Conservation (phyloP, 768 basidiomycete genomes). For the Psilocybe cubensis region DNA sequence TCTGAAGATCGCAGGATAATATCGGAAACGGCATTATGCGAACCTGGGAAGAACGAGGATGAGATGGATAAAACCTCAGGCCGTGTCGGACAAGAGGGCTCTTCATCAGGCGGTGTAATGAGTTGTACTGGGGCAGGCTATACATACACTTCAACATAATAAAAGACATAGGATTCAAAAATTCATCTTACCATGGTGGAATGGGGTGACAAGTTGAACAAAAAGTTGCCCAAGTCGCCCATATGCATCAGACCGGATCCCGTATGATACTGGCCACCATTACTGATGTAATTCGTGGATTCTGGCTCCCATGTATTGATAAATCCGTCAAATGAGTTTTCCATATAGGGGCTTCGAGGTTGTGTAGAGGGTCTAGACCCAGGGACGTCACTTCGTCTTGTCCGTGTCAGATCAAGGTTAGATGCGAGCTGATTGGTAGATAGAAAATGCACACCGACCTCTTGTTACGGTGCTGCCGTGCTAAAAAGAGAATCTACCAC, state of each 20-base stretch:
- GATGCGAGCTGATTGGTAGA: background rate
- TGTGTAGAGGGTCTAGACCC: slow-evolving; percentile 4
- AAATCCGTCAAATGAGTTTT: background rate
- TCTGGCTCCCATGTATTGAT: slow-evolving; percentile 5
- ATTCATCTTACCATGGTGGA: slow-evolving; percentile 3
- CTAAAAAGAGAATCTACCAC: background rate
- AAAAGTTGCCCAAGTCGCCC: background rate
- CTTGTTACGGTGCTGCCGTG: too few relatives aligned
- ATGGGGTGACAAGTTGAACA: background rate
- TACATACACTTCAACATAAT: too few relatives aligned
- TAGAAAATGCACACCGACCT: background rate
- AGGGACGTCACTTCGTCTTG: background rate
- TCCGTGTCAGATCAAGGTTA: background rate
- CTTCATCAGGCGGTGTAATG: slow-evolving; percentile 5
- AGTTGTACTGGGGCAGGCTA: slow-evolving; percentile 4
- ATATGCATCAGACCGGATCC: background rate
- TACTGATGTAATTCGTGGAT: slow-evolving; percentile 1
- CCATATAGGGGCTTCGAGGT: background rate
- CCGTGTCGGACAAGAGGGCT: background rate
- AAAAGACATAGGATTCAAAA: background rate
- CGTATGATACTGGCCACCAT: background rate
- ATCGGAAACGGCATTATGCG: slow-evolving; percentile 23
- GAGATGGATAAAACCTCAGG: slow-evolving; percentile 24
- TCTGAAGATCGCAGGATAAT: slow-evolving; percentile 30
- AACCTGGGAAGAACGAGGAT: slow-evolving; percentile 28